Evolutionary conservation across 257 asterid genomes (phyloP), one percentile per base, ranked within the genome.

Genomic region (Linaria vulgaris): DNA sequence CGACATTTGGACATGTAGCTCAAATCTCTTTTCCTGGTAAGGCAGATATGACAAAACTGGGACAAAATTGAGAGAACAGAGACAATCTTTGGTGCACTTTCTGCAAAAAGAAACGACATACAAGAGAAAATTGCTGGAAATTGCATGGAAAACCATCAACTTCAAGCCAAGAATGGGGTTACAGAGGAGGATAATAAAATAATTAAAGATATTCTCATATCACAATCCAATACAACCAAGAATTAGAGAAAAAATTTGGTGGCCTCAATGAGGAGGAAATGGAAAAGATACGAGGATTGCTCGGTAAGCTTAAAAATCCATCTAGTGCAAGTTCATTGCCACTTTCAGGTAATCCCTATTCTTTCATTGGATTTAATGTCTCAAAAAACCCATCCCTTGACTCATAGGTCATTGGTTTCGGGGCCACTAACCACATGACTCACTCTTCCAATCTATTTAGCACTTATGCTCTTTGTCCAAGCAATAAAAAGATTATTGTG

Each of bases 351-450:
- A 38, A 45, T 45, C 21, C 20, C 23, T 23, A 46, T 11, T 6
- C 15, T 11, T 37, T 59, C 47, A 22, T 27, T 31, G 65, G 14
- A 25, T 37, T 55, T 15, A 37, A 20, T 55, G 39, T 16, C 20
- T 16, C 47, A 21, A 17, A 53, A 11, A 44, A 19, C 13, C 41
- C 5, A 6, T 14, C 12, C 20, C 6, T 27, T 2, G 9, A 13
- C 66, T 39, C 54, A 3, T 53, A 69, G 59, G 23, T 64, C 52
- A 66, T 51, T 37, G 51, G 51, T 15, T 72, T 45, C 7, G 64
- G 47, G 5, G 57, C 71, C n/a, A 64, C 58, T 19, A 54, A 66
- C 23, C 64, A 15, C 9, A 66, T 53, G 69, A 69, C 69, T 14
- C 34, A 13, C 4, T 31, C 24, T 38, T 46, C 50, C 5, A 5